Evolutionary conservation across 257 asterid genomes (phyloP), one percentile per base, ranked within the genome.

Genomic region (Leonotis leonurus): DNA sequence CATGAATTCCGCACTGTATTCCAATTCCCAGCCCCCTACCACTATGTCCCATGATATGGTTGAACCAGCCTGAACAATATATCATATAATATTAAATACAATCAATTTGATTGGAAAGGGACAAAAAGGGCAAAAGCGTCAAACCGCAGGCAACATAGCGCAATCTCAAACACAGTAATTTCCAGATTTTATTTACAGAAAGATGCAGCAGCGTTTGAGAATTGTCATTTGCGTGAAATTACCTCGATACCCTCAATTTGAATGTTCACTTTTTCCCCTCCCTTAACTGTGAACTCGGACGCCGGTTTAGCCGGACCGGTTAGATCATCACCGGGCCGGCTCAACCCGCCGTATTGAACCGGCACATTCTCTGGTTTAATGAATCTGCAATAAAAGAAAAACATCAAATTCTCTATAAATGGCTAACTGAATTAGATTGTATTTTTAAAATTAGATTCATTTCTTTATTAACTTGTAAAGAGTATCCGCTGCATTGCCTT

Each of bases 391-490:
- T 8, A 17, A 14, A 39, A 0, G 71, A 63, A 74, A 50, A 13
- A 1, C 6, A 30, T n/a, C n/a, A n/a, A n/a, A n/a, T n/a, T n/a
- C n/a, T n/a, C n/a, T n/a, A n/a, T n/a, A n/a, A n/a, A n/a, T n/a
- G n/a, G n/a, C n/a, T n/a, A n/a, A n/a, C n/a, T n/a, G n/a, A n/a
- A n/a, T n/a, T n/a, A n/a, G n/a, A n/a, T n/a, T n/a, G n/a, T n/a
- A n/a, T n/a, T n/a, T n/a, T n/a, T n/a, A n/a, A n/a, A n/a, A n/a
- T n/a, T n/a, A n/a, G n/a, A n/a, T n/a, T n/a, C n/a, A n/a, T n/a
- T n/a, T n/a, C n/a, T n/a, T n/a, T n/a, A n/a, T n/a, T n/a, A n/a
- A 86, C 97, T 85, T 90, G 90, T 87, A 87, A 69, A 90, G 91
- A 17, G 96, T 83, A 72, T 85, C 96, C 20, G 96, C 89, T 59